Evolutionary conservation across 2,329 filamentous ascomycete species (phyloP).

Genomic region (Purpureocillium lavendulum): DNA sequence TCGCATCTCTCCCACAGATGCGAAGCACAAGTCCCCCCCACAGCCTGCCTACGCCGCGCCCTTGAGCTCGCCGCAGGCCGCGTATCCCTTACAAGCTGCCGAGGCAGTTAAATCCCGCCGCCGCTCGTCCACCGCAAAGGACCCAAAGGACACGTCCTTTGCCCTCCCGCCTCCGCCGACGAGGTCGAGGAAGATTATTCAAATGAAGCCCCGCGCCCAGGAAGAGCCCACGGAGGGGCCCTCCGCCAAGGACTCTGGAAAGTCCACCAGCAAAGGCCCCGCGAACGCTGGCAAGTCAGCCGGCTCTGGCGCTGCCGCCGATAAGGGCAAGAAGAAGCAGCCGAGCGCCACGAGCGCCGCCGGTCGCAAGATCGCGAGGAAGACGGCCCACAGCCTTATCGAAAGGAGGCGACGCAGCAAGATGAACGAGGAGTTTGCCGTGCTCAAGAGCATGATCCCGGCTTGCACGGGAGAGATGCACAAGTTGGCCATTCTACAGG

Average conservation of each 20-base stretch:
- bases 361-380: conserved; percentile 88
- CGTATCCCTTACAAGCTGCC: conserved; percentile 39
- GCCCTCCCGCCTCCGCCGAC: conserved; percentile 87
- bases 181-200: conserved; percentile 89
- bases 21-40: conserved; percentile 21
- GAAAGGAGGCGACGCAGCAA: conserved; percentile 84
- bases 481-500: conserved; percentile 90
- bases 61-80: conserved; percentile 14
- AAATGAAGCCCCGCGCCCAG: conserved; percentile 72
- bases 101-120: conserved; percentile 46
- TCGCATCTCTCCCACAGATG: conserved; percentile 24
- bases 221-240: conserved; percentile 21
- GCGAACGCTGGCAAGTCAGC: conserved; percentile 11
- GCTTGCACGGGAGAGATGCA: conserved; percentile 98
- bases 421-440: conserved; percentile 97
- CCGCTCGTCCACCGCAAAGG: conserved; percentile 36
- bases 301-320: conserved; percentile 10
- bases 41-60: conserved; percentile 4
- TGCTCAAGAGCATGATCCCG: conserved; percentile 90
- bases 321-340: conserved; percentile 65
- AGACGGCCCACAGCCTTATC: conserved; percentile 93
- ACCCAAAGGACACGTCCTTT: conserved; percentile 54
- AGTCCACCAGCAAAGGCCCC: conserved; percentile 12
- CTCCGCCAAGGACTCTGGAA: conserved; percentile 15
- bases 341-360: conserved; percentile 69